Base-by-base conservation (phyloP, 805 yeast species). In the Danielia oregonensis region DNA sequence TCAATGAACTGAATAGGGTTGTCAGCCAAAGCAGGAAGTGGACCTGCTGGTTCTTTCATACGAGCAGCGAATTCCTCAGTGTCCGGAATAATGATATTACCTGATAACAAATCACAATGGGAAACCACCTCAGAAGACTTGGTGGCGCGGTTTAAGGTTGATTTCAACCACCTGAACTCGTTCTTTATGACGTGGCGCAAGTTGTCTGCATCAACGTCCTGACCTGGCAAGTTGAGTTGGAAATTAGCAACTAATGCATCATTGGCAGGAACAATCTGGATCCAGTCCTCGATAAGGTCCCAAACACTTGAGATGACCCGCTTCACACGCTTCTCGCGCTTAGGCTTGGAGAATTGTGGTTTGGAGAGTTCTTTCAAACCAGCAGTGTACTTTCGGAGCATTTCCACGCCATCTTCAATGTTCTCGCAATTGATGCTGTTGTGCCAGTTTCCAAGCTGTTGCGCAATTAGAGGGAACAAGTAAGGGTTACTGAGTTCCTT, bases 81-180 rank as follows among this genome's bases (percentile, higher is more conserved):
- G 2, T 43, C 23, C 1, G 86, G 82, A 2, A 81, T 68, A 16
- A 83, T 75, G 22, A 83, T 74, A 51, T 83, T 83, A 1, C 91
- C 93, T n/a, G 82, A 71, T 18, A 83, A 63, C 31, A 83, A 65
- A 52, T 83, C 93, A 45, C 86, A 78, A 51, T 83, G 93, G 12
- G 80, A 72, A 6, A 80, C 70, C 1, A 82, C 89, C 5, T 54
- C 43, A 0, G 81, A 79, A 2, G 85, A 79, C 19, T 59, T 57
- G 7, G 53, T 41, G 5, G 49, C 32, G 3, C 54, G 57, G 10
- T 39, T 44, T 30, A 80, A 55, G 6, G 63, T 60, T 1, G 43
- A 23, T 42, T 64, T 57, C 24, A 79, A 51, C 87, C 87, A 82
- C 10, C 38, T 48, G 12, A 82, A 65, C 54, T 84, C 91, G 2